phyloP scores from a whole-genome alignment of 1,284 basidiomycete genomes.

The Tilletia caries region DNA sequence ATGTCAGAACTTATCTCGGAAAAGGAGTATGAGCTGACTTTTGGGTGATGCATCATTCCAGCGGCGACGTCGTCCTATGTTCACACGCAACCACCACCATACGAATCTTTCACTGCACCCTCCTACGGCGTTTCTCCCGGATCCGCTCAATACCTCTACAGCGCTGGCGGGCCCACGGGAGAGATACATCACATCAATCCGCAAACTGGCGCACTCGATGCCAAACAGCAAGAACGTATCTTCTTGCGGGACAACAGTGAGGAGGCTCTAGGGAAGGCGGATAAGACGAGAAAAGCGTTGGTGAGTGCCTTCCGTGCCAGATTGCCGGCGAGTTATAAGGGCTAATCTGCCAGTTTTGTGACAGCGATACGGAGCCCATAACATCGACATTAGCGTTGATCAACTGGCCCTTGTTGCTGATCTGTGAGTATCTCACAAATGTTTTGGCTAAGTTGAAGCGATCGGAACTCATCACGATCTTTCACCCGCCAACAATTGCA shows the following conservation, averaged over 20 bases:
- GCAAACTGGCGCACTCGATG: conserved; percentile 27
- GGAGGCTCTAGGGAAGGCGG: conserved; percentile 25
- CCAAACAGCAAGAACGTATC: conserved; percentile 29
- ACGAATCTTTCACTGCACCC: conserved; percentile 24
- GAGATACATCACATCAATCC: conserved; percentile 35
- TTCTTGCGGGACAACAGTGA: conserved; percentile 28
- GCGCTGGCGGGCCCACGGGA: conserved; percentile 46
- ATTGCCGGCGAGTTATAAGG: background rate
- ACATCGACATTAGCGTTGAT: conserved; percentile 25
- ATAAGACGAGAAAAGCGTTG: conserved; percentile 36
- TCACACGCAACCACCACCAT: conserved; percentile 33
- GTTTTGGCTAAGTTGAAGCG: background rate
- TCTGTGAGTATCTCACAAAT: conserved; percentile 14
- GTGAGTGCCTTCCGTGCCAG: background rate
- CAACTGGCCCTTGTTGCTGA: conserved; percentile 41
- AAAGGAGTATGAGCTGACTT: background rate
- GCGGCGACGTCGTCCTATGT: conserved; percentile 47
- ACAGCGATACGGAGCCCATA: conserved; percentile 37
- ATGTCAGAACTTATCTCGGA: no score
- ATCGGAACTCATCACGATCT: background rate
- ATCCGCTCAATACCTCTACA: conserved; percentile 25
- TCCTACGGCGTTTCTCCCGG: conserved; percentile 28
- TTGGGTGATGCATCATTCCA: background rate
- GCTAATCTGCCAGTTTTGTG: background rate
- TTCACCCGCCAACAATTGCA: background rate